Base-by-base conservation (phyloP, 192 early-diverging fungal genomes). In the Podila verticillata region DNA sequence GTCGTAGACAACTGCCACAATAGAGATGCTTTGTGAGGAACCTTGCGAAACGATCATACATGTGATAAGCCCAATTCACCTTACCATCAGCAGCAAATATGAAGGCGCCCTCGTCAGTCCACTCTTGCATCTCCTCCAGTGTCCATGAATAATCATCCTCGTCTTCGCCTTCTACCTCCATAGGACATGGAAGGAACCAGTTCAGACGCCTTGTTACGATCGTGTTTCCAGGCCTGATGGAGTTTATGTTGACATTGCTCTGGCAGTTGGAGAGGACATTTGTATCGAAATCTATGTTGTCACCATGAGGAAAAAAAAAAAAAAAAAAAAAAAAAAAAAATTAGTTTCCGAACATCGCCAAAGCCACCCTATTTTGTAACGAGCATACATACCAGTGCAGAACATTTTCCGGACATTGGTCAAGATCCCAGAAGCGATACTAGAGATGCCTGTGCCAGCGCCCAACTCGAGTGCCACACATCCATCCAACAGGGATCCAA, bases 41-140 rank as follows among this genome's bases (percentile, higher is more conserved):
- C 35, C 19, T n/a, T 36, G 2, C 35, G 9, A 24, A 44, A 47
- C 4, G 34, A 35, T n/a, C n/a, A n/a, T n/a, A n/a, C n/a, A n/a
- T n/a, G n/a, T n/a, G n/a, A n/a, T n/a, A n/a, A n/a, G n/a, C n/a
- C n/a, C n/a, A n/a, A 9, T 39, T 39, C 36, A 44, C 13, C 13
- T 15, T 69, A 80, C 77, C 77, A 44, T 80, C 77, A 15, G 77
- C 69, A 34, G 70, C 77, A 61, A 80, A 48, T 44, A 80, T 65
- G 24, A 68, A 72, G 0, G 77, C 70, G 0, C 77, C 77, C n/a
- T 72, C 62, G 15, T 20, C 49, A 39, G 24, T 72, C 77, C 77
- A 80, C 19, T 72, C 65, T 7, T 51, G 39, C 15, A 22, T 9
- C 1, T 80, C 77, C 30, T 48, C 26, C 12, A 2, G 22, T 3